A percentile compares a stretch with the other conserved stretches of the same genome.
These are phyloP conservation scores for Stentor coeruleus DNA, from an alignment of 73 alveolate genomes.

Conservation along the genomic window DNA sequence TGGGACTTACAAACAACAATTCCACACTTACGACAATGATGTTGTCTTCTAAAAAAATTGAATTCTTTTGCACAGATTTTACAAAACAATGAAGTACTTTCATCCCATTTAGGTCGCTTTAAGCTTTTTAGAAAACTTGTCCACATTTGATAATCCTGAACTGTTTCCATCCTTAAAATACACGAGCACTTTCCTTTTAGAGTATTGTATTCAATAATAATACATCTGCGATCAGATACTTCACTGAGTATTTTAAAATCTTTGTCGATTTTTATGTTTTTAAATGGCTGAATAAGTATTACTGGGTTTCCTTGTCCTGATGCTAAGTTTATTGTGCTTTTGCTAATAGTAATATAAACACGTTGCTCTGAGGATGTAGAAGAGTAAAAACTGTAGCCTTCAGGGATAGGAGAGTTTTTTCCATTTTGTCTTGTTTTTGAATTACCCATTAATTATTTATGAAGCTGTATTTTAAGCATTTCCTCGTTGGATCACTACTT, in stretches of 20 bases:
- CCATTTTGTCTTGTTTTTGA: too few species aligned
- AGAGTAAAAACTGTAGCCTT: too few species aligned
- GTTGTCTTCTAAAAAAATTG: constrained; percentile 2
- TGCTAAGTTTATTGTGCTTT: too few species aligned
- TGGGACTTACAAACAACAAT: not conserved
- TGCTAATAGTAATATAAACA: too few species aligned
- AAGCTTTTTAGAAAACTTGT: not conserved
- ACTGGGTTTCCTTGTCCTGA: too few species aligned
- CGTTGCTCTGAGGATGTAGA: too few species aligned
- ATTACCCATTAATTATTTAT: too few species aligned
- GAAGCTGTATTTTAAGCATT: too few species aligned
- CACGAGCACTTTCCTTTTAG: not conserved
- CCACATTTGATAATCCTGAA: too few species aligned
- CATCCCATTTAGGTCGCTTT: constrained; percentile 10
- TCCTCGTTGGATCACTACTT: too few species aligned
- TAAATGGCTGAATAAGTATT: too few species aligned
- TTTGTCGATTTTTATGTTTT: not conserved
- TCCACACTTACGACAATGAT: constrained; percentile 22
- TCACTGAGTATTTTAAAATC: not conserved
- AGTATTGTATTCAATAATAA: not conserved
- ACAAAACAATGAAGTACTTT: not conserved
- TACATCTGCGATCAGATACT: not conserved
- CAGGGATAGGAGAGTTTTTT: too few species aligned
- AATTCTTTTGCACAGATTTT: not conserved
- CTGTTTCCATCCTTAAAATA: not conserved